Percentiles rank a stretch among this genome's conserved stretches.
Conservation (phyloP, 805 yeast species). For the Yarrowia divulgata region DNA sequence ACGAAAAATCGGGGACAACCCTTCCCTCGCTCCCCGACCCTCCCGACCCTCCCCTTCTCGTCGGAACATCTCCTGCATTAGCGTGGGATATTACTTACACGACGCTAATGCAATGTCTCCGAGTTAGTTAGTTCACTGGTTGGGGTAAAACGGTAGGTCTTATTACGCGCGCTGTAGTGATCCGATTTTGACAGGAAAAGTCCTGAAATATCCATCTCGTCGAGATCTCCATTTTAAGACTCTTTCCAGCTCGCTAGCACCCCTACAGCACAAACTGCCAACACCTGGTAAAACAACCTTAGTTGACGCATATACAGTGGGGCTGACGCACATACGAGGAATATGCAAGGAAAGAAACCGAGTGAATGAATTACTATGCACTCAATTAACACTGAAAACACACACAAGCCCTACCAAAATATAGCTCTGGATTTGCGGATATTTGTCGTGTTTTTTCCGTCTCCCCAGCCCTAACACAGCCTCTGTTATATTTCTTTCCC, state of each 20-base stretch:
- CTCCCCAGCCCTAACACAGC: too few relatives aligned
- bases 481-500: neutral
- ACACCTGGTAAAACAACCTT: neutral
- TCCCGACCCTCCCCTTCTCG: too few relatives aligned
- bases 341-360: conserved; percentile 1
- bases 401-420: neutral
- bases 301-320: conserved; percentile 5
- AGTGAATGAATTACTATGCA: neutral
- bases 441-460: neutral
- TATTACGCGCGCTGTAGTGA: neutral
- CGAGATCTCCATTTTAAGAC: neutral
- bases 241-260: neutral
- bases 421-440: neutral
- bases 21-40: too few relatives aligned
- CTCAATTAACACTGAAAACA: neutral
- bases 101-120: conserved; percentile 25
- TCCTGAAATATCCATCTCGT: neutral
- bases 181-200: neutral
- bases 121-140: conserved; percentile 5
- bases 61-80: conserved; percentile 20
- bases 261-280: neutral
- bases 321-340: conserved; percentile 24
- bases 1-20: too few relatives aligned
- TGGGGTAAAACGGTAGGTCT: neutral
- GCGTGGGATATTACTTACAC: conserved; percentile 22